A percentile compares a stretch with the other conserved stretches of the same genome.
These are phyloP conservation scores for Scutellaria baicalensis DNA, from an alignment of 257 asterid genomes.

Conservation along the genomic window DNA sequence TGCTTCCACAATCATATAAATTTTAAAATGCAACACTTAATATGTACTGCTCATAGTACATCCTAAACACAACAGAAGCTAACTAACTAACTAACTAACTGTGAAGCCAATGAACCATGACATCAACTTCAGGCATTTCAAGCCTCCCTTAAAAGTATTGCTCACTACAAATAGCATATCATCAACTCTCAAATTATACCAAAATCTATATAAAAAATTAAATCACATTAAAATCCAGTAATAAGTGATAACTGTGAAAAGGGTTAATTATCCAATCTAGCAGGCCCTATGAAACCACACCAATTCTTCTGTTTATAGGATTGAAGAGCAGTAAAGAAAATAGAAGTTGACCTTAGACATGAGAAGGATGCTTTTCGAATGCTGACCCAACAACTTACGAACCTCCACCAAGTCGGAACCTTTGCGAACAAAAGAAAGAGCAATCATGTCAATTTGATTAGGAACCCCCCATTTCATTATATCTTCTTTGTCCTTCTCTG, in stretches of 20 bases:
- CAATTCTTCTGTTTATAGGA: neutral
- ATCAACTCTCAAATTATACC: neutral
- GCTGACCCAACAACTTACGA: constrained; percentile 55
- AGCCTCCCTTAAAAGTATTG: neutral
- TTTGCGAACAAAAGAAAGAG: constrained; percentile 69
- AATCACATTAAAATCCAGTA: neutral
- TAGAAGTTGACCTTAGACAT: constrained; percentile 59
- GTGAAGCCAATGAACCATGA: neutral
- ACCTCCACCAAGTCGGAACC: constrained; percentile 68
- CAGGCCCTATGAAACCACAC: neutral
- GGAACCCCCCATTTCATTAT: constrained; percentile 69
- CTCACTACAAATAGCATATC: neutral
- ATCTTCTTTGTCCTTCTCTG: constrained; percentile 71
- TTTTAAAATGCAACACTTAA: neutral
- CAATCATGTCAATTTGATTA: constrained; percentile 62
- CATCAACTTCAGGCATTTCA: neutral
- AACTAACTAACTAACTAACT: neutral
- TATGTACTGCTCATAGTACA: neutral
- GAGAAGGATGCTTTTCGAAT: constrained; percentile 60
- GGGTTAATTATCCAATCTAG: neutral
- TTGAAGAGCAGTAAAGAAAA: neutral
- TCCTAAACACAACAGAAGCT: neutral
- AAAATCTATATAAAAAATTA: neutral
- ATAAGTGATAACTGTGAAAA: neutral
- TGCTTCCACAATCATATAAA: neutral